These are phyloP conservation scores for Erysiphe pulchra DNA, from an alignment of 2,329 filamentous ascomycete genomes.

Conservation along the genomic window DNA sequence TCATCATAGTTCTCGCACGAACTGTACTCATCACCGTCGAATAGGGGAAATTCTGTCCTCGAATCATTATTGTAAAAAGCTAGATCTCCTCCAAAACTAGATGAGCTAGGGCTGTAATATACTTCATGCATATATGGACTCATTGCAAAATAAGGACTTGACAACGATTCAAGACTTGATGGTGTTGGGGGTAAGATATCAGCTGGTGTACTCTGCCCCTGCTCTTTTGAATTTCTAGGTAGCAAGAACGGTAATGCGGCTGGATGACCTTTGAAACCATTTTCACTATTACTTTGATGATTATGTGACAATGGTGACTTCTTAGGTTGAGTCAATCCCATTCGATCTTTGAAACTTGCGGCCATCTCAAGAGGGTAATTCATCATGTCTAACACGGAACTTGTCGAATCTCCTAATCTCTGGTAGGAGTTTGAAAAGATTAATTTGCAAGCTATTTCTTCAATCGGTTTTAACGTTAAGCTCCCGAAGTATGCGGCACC, in stretches of 20 bases:
- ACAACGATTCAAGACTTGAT: neutral
- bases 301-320: constrained; percentile 19
- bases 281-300: neutral
- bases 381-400: constrained; percentile 41
- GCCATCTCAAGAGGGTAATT: constrained; percentile 47
- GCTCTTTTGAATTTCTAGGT: neutral
- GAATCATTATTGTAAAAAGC: neutral
- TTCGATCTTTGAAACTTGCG: constrained; percentile 38
- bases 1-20: too few relatives aligned
- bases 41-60: too few relatives aligned
- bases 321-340: constrained; percentile 36
- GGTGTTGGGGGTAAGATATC: neutral
- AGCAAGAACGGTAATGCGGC: neutral
- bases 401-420: constrained; percentile 27
- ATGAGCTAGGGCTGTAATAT: neutral
- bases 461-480: constrained; percentile 54
- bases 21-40: too few relatives aligned
- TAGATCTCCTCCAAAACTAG: neutral
- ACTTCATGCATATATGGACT: neutral
- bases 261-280: neutral
- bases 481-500: constrained; percentile 71
- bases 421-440: constrained; percentile 38
- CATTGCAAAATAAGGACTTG: neutral
- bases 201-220: neutral
- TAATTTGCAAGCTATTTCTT: constrained; percentile 60